phyloP scores from a whole-genome alignment of 108 stramenopile genomes.

The Poteriospumella lacustris region DNA sequence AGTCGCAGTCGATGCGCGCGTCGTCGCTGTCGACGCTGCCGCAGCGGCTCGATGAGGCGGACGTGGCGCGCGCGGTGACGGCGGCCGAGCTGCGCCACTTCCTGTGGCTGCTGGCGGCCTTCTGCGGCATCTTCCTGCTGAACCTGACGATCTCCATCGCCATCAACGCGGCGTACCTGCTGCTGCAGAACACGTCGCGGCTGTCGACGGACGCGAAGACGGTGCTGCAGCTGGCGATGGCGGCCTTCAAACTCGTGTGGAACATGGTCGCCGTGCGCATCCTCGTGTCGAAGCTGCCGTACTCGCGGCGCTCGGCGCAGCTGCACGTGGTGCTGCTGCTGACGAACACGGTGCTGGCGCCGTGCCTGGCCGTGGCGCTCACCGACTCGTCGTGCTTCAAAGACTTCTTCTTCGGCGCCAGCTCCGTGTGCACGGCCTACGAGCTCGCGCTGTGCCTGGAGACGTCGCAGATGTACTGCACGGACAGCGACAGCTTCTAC shows the following conservation, averaged over 20 bases:
- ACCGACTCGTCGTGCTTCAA: not conserved
- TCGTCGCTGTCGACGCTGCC: too few species aligned
- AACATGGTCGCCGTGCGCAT: not conserved
- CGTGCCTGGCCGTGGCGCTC: not conserved
- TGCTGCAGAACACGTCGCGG: too few species aligned
- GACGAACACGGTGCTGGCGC: not conserved
- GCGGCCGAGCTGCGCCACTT: too few species aligned
- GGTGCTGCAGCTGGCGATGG: not conserved
- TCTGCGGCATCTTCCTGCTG: too few species aligned
- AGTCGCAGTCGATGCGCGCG: too few species aligned
- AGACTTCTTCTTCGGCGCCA: not conserved
- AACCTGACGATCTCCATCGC: too few species aligned
- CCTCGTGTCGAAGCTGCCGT: not conserved
- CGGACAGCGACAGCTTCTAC: not conserved
- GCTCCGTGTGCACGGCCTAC: not conserved
- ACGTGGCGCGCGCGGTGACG: too few species aligned
- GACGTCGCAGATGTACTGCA: not conserved
- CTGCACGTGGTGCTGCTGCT: not conserved
- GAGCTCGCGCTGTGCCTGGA: not conserved
- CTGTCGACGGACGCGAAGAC: too few species aligned
- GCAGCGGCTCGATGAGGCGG: too few species aligned
- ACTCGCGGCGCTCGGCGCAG: not conserved
- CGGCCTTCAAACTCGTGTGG: not conserved
- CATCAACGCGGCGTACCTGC: too few species aligned
- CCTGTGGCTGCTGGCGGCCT: too few species aligned